Conservation (phyloP, 176 grass and related monocot genomes). For the Zizania latifolia region DNA sequence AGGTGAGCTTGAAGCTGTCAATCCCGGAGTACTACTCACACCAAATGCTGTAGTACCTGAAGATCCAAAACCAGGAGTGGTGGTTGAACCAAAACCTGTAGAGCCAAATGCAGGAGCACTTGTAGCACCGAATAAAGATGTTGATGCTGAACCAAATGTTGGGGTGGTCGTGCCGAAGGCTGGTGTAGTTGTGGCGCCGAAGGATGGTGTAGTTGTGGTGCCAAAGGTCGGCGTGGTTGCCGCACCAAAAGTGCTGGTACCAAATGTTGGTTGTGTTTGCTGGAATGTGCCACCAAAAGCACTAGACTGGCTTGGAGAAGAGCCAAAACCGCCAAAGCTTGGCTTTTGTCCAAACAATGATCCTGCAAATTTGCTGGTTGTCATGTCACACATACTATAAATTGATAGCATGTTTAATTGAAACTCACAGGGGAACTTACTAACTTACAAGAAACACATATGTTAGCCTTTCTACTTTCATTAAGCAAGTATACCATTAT, state of each 20-base stretch:
- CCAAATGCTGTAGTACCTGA: slow-evolving; percentile 64
- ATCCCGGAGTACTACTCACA: slow-evolving; percentile 42
- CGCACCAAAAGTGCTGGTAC: slow-evolving; percentile 57
- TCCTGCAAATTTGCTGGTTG: slow-evolving; percentile 31
- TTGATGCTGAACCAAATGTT: slow-evolving; percentile 54
- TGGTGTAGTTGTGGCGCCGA: slow-evolving; percentile 44
- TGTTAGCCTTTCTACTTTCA: not conserved
- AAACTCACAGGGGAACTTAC: not conserved
- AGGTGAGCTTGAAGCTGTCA: slow-evolving; percentile 55
- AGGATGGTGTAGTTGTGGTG: slow-evolving; percentile 37
- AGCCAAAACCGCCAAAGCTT: slow-evolving; percentile 72
- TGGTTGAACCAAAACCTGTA: slow-evolving; percentile 52
- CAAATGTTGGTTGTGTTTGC: slow-evolving; percentile 78
- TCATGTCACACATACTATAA: not conserved
- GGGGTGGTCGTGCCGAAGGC: slow-evolving; percentile 52
- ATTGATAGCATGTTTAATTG: not conserved
- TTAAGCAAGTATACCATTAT: not conserved
- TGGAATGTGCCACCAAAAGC: slow-evolving; percentile 71
- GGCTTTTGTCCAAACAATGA: slow-evolving; percentile 93
- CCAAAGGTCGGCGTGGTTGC: slow-evolving; percentile 50
- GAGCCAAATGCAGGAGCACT: slow-evolving; percentile 62
- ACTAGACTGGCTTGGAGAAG: slow-evolving; percentile 71
- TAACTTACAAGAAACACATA: not conserved
- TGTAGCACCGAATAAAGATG: slow-evolving; percentile 57
- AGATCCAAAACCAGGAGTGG: slow-evolving; percentile 49